A percentile compares a stretch with the other conserved stretches of the same genome.
phyloP scores from a whole-genome alignment of 2,329 filamentous ascomycete genomes.

The Xylaria sp. region DNA sequence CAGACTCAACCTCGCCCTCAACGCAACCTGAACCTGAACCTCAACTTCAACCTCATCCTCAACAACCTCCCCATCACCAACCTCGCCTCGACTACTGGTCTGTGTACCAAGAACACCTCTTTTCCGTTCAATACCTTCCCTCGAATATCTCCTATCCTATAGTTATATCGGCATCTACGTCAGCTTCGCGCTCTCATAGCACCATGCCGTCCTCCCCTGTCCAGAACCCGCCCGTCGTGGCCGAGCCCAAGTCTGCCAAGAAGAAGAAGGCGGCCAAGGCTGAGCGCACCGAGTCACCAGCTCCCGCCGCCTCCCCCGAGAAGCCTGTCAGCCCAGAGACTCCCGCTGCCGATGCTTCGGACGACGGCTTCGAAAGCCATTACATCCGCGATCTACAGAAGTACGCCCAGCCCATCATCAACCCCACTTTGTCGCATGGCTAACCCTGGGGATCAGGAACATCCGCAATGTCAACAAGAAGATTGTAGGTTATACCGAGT shows the following conservation, averaged over 20 bases:
- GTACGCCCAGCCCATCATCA: conserved; percentile 46
- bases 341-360: conserved; percentile 48
- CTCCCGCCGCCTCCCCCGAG: conserved; percentile 46
- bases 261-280: conserved; percentile 60
- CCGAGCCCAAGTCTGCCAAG: conserved; percentile 61
- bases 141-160: not conserved
- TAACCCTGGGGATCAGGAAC: conserved; percentile 50
- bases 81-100: not conserved
- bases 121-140: not conserved
- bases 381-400: conserved; percentile 89
- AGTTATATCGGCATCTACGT: conserved; percentile 8
- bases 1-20: too few relatives aligned
- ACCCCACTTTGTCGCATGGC: conserved; percentile 4
- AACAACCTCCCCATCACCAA: not conserved
- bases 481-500: conserved; percentile 58
- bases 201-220: conserved; percentile 59
- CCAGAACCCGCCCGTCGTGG: conserved; percentile 56
- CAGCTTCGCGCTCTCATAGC: conserved; percentile 9
- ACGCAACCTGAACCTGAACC: too few relatives aligned
- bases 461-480: conserved; percentile 94
- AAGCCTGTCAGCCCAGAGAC: conserved; percentile 41
- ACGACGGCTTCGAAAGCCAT: conserved; percentile 62
- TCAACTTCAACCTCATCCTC: not conserved
- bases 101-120: not conserved
- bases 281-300: conserved; percentile 50